Evolutionary conservation across 108 stramenopile species (phyloP), one percentile per base, ranked within the genome.

Genomic region (Cylindrotheca closterium): DNA sequence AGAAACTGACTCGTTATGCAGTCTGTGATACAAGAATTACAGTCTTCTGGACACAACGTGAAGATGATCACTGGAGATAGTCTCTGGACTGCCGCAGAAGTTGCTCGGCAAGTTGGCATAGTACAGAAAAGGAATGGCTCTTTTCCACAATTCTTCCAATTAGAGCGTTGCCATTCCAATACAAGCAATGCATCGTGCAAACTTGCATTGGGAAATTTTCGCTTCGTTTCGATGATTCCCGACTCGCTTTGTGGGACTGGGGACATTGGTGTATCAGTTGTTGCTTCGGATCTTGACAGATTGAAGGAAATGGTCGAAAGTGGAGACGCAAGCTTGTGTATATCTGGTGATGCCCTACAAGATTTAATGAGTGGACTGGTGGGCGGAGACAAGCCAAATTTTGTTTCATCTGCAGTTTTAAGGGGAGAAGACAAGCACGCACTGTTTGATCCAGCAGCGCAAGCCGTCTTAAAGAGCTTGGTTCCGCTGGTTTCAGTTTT

Each of bases 21-120:
- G 45, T 52, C 79, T n/a, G 90, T 97, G 3, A 73, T 98, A 29
- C 58, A 83, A 45, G 91, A 97, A 58, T 69, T 99, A 19, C 62
- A 67, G 23, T 69, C 54, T 51, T 80, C 89, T 31, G 71, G 78
- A 12, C 93, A 97, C 54, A 33, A 63, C 15, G 67, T 76, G 23
- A 82, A 90, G 28, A 97, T 99, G 95, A 96, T 98, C 53, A 99
- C 99, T 12, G 99, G 99, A 53, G 99, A 99, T 72, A 84, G 88
- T 19, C 76, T 91, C 8, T 74, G 96, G 56, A 99, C 99, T 33
- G 99, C 98, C 0, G 88, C 79, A 19, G 90, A 96, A 47, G 96
- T 99, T 27, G 96, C 96, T 25, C 67, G 89, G 32, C 86, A 92
- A 63, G 91, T 94, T 5, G 83, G 81, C 4, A 89, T 97, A 5